These are phyloP conservation scores for Thuja plicata DNA, from an alignment of 83 land plant species.

Conservation along the genomic window DNA sequence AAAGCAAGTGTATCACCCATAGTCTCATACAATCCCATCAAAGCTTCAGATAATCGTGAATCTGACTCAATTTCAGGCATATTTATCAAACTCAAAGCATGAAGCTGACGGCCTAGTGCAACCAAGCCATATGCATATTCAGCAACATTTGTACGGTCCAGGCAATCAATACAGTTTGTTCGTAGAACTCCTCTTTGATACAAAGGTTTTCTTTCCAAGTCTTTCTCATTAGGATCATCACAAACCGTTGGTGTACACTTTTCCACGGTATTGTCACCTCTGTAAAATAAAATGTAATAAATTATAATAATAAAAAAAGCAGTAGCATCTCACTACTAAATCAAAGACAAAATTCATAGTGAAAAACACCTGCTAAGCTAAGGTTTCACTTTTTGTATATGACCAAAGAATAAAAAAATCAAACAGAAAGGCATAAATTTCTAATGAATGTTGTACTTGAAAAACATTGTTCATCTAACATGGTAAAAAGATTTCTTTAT, in stretches of 20 bases:
- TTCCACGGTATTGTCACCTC: background rate
- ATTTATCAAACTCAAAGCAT: conserved; percentile 61
- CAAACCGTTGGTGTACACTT: background rate
- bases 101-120: conserved; percentile 84
- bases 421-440: background rate
- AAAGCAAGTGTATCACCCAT: conserved; percentile 95
- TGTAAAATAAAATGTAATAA: background rate
- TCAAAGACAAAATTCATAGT: background rate
- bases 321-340: background rate
- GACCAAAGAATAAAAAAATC: background rate
- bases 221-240: background rate
- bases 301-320: background rate
- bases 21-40: conserved; percentile 78
- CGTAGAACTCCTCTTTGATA: conserved; percentile 80
- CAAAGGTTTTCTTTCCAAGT: conserved; percentile 18
- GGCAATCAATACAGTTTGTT: conserved; percentile 93
- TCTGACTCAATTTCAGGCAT: conserved; percentile 50
- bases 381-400: background rate
- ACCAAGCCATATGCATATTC: conserved; percentile 88
- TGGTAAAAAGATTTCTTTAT: background rate
- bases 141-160: conserved; percentile 95
- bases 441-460: background rate
- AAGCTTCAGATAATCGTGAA: conserved; percentile 56
- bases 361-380: background rate
- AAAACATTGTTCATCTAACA: background rate